Evolutionary conservation across 495 filamentous ascomycete species (phyloP).

Genomic region (Daldinia decipiens): DNA sequence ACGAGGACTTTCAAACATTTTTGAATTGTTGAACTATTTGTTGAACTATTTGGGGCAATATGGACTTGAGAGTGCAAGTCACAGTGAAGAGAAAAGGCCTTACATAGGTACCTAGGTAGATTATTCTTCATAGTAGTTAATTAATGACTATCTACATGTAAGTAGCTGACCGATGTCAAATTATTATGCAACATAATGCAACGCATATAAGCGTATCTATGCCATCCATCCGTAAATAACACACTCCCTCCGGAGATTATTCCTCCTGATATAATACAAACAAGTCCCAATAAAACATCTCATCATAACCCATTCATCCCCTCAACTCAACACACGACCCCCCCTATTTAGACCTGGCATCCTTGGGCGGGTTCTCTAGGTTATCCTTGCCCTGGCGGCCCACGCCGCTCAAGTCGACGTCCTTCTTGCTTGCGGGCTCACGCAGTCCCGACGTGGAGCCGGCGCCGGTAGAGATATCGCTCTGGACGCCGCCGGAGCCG

Average conservation of each 20-base stretch:
- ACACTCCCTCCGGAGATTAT: neutral
- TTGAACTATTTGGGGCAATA: too few relatives aligned
- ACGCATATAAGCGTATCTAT: neutral
- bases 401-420: constrained; percentile 59
- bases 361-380: constrained; percentile 60
- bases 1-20: too few relatives aligned
- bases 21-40: too few relatives aligned
- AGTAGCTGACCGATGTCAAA: neutral
- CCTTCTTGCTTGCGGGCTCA: constrained; percentile 68
- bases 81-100: too few relatives aligned
- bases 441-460: constrained; percentile 64
- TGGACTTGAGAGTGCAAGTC: too few relatives aligned
- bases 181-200: constrained; percentile 6
- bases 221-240: constrained; percentile 10
- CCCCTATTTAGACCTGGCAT: constrained; percentile 56
- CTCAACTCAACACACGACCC: neutral
- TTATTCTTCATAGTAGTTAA: constrained; percentile 11
- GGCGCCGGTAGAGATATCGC: constrained; percentile 64
- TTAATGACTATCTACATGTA: constrained; percentile 1
- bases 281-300: neutral
- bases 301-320: neutral
- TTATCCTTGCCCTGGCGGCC: constrained; percentile 67
- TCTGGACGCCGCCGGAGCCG: constrained; percentile 65
- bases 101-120: too few relatives aligned
- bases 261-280: neutral